These are phyloP conservation scores for Westerdykella aurantiaca DNA, from an alignment of 2,329 filamentous ascomycete genomes.

Conservation along the genomic window DNA sequence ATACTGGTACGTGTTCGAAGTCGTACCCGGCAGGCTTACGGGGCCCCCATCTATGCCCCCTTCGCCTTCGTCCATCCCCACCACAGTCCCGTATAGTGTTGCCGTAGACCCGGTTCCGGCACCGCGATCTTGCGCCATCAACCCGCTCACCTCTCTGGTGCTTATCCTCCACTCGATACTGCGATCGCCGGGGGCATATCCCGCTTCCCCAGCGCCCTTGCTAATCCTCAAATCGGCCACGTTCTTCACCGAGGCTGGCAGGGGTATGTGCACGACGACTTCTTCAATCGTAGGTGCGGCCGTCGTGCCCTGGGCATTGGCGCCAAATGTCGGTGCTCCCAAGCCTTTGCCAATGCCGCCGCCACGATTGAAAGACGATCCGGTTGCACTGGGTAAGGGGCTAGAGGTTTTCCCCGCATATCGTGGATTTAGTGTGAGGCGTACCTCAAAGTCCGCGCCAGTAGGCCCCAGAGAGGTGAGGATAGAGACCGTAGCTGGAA, in stretches of 20 bases:
- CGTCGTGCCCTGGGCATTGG: conserved; percentile 27
- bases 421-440: conserved; percentile 60
- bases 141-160: conserved; percentile 61
- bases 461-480: conserved; percentile 68
- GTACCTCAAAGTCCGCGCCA: conserved; percentile 84
- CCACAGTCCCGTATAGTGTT: conserved; percentile 71
- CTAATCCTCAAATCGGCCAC: conserved; percentile 75
- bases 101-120: conserved; percentile 60
- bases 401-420: conserved; percentile 35
- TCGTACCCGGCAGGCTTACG: conserved; percentile 9
- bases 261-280: conserved; percentile 68
- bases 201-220: conserved; percentile 74
- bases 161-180: conserved; percentile 78
- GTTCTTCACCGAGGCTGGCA: conserved; percentile 74
- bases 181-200: conserved; percentile 67
- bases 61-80: conserved; percentile 53
- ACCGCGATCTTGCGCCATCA: conserved; percentile 34
- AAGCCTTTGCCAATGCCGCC: conserved; percentile 12
- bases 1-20: conserved; percentile 27
- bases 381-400: conserved; percentile 34
- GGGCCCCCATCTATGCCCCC: conserved; percentile 37
- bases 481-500: conserved; percentile 78
- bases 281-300: conserved; percentile 58
- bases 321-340: conserved; percentile 29
- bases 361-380: conserved; percentile 10